These are phyloP conservation scores for Saccharomycopsis javanensis DNA, from an alignment of 805 yeast species.

Conservation along the genomic window DNA sequence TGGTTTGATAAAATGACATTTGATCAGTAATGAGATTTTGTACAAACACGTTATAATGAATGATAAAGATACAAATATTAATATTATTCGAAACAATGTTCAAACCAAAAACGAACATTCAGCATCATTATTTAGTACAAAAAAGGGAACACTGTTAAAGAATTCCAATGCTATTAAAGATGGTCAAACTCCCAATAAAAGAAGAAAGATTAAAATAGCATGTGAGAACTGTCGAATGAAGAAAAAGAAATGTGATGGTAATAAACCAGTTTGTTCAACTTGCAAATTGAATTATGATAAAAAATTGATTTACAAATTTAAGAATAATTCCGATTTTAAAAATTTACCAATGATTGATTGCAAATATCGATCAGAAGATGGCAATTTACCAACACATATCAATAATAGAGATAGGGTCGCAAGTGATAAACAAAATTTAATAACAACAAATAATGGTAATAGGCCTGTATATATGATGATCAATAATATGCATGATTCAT, in stretches of 20 bases:
- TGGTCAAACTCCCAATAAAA: background rate
- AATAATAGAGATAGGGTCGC: background rate
- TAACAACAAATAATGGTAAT: background rate
- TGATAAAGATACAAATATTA: background rate
- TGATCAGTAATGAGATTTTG: background rate
- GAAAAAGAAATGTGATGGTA: conserved; percentile 18
- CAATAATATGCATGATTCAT: background rate
- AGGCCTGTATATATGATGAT: background rate
- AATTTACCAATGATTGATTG: background rate
- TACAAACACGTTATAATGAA: background rate
- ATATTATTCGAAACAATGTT: background rate
- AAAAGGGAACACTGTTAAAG: background rate
- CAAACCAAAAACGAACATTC: background rate
- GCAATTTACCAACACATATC: background rate
- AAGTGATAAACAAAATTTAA: background rate
- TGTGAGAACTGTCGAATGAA: conserved; percentile 16
- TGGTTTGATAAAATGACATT: background rate
- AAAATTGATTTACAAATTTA: conserved; percentile 1
- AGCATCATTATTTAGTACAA: background rate
- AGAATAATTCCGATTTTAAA: background rate
- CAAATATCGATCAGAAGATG: background rate
- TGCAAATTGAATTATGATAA: conserved; percentile 14
- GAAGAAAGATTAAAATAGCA: conserved; percentile 14
- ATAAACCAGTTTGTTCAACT: conserved; percentile 13
- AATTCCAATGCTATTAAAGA: background rate